Evolutionary conservation across 345 rosid genomes (phyloP), one percentile per base, ranked within the genome.

Genomic region (Raphanus sativus): DNA sequence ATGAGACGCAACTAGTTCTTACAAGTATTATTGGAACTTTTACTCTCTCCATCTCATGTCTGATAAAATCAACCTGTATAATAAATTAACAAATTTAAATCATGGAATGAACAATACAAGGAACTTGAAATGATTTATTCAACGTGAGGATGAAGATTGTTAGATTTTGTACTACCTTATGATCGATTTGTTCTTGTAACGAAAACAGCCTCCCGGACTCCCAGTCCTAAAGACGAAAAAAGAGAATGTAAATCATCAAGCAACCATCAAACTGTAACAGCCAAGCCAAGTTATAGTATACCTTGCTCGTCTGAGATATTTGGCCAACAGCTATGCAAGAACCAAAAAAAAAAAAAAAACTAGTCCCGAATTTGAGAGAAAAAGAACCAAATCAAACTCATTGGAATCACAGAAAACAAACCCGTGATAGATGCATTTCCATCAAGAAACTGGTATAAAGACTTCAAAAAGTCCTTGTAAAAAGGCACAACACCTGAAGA

Each of bases 391-490:
- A 62, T 11, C 13, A 67, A 66, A 66, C 67, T 55, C n/a, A 34
- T 4, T 17, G 5, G 11, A 69, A 26, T 8, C 63, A 52, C 25
- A 69, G 61, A 38, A 70, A 71, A 7, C 62, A 71, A 64, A 83
- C 97, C 94, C 21, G 86, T 80, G 8, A 89, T 70, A 69, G 95
- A 84, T 10, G 86, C 95, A 67, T 28, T 79, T 66, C 92, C 95
- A 66, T 88, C 89, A 55, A 94, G 90, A 58, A 77, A 77, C 26
- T 86, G 87, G 70, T 82, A 75, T 11, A 94, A 75, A 33, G 95
- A 88, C 75, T 91, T 93, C 83, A 91, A 70, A 70, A 94, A 90
- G 26, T 89, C 91, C 80, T 87, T 89, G 85, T 94, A 94, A 82
- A 84, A 91, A 40, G 92, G 65, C 70, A 88, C 77, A 68, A 87